phyloP scores from a whole-genome alignment of 176 grass and related monocot species.

The Pontederia crassipes region DNA sequence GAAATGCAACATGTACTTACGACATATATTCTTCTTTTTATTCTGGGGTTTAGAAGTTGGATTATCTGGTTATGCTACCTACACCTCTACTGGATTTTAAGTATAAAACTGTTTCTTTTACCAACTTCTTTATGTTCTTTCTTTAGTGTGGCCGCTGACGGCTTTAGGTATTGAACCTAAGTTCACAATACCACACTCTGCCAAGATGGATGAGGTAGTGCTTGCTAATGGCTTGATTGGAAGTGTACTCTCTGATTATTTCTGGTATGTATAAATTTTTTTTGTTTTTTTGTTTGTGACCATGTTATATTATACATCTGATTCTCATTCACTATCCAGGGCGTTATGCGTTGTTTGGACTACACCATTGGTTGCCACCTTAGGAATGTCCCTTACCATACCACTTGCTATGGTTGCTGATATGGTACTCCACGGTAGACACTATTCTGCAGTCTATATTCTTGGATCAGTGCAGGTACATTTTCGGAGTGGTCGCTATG shows the following conservation, averaged over 20 bases:
- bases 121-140: neutral
- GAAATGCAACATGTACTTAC: no score
- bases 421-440: slow-evolving; percentile 85
- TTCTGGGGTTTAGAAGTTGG: no score
- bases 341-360: slow-evolving; percentile 97
- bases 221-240: slow-evolving; percentile 89
- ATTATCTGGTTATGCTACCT: no score
- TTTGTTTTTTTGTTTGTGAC: neutral
- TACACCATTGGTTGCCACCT: slow-evolving; percentile 82
- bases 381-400: slow-evolving; percentile 97
- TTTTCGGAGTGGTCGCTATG: neutral
- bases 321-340: slow-evolving; percentile 24
- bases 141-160: slow-evolving; percentile 91
- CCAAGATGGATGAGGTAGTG: slow-evolving; percentile 91
- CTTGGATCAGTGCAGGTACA: slow-evolving; percentile 83
- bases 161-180: slow-evolving; percentile 84
- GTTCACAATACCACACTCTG: slow-evolving; percentile 88
- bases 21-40: no score
- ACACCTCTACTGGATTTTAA: no score
- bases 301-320: neutral
- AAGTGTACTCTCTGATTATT: slow-evolving; percentile 89
- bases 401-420: slow-evolving; percentile 94
- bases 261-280: slow-evolving; percentile 42
- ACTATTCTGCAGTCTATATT: slow-evolving; percentile 92
- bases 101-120: neutral